Base-by-base conservation (phyloP, 1,139 yeast genomes). In the Hyphopichia fennica region DNA sequence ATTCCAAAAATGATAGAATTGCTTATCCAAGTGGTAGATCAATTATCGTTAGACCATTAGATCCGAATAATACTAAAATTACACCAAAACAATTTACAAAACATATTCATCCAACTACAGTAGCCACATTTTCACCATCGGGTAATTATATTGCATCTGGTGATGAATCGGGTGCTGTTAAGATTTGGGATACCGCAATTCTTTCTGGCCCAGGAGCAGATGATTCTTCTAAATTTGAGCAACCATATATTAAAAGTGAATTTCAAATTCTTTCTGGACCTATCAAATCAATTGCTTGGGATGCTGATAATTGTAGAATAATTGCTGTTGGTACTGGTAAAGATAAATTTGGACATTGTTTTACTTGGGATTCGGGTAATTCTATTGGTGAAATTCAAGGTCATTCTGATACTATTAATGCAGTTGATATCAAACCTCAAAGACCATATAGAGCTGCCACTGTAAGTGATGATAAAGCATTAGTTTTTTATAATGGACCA, bases 281-380 rank as follows among this genome's bases (percentile, higher is more conserved):
- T 13, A 82, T 95, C 56, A 84, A 79, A 50, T 89, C 89, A 47
- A 72, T 93, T 48, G 84, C 91, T 1, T 95, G 98, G 99, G 99
- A 95, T 60, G 85, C 86, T 17, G 99, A 95, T 56, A 81, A 84
- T 39, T 72, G 83, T 44, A 76, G 99, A 50, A 69, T 95, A 42
- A 87, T 95, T 58, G 96, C 96, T 1, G 98, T 91, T 10, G 99
- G 99, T 41, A 86, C 87, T 54, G 98, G 99, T 38, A 85, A 86
- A 55, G 97, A 91, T 55, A 78, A 86, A 50, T 90, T 81, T 57
- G 99, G 98, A 3, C 96, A 87, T 54, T 91, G 96, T 48, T 89
- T 93, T 58, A 81, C 96, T 6, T 87, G 87, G 78, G 99, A 93
- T 60, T 78, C 96, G 1, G 99, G 99, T 44, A 93, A 93, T 63